These are phyloP conservation scores for Hyphodiscus hymeniophilus DNA, from an alignment of 495 filamentous ascomycete species.

Conservation along the genomic window DNA sequence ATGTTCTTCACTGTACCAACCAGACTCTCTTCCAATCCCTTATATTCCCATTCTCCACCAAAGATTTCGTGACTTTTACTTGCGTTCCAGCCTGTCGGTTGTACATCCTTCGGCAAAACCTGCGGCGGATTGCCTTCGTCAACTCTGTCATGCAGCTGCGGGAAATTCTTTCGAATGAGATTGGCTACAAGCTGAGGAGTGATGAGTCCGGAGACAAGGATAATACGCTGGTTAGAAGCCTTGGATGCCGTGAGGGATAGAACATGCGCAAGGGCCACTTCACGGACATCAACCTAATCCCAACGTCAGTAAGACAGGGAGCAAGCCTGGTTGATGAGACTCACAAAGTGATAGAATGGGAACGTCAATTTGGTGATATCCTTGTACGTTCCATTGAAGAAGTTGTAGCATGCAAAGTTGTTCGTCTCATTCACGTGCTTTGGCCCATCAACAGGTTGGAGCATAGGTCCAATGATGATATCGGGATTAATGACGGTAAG, in stretches of 20 bases:
- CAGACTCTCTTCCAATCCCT: slow-evolving; percentile 21
- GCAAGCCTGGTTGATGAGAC: too few relatives aligned
- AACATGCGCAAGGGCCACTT: slow-evolving; percentile 29
- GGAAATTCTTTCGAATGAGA: slow-evolving; percentile 23
- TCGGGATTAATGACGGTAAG: slow-evolving; percentile 30
- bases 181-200: slow-evolving; percentile 30
- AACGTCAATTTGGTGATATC: slow-evolving; percentile 18
- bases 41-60: slow-evolving; percentile 24
- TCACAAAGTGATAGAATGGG: slow-evolving; percentile 26
- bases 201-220: slow-evolving; percentile 27
- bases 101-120: slow-evolving; percentile 20
- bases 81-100: slow-evolving; percentile 28
- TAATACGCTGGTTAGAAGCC: slow-evolving; percentile 24
- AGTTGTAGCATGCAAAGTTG: slow-evolving; percentile 25
- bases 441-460: slow-evolving; percentile 21
- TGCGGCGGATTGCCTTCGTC: slow-evolving; percentile 24
- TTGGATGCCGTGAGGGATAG: slow-evolving; percentile 21
- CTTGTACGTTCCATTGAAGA: slow-evolving; percentile 26
- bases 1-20: slow-evolving; percentile 24
- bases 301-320: too few relatives aligned
- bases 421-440: slow-evolving; percentile 29
- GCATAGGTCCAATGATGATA: slow-evolving; percentile 12
- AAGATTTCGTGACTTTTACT: slow-evolving; percentile 23
- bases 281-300: slow-evolving; percentile 30
- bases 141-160: slow-evolving; percentile 14